phyloP scores from a whole-genome alignment of 2,329 filamentous ascomycete species.

The Trichoderma koningii region DNA sequence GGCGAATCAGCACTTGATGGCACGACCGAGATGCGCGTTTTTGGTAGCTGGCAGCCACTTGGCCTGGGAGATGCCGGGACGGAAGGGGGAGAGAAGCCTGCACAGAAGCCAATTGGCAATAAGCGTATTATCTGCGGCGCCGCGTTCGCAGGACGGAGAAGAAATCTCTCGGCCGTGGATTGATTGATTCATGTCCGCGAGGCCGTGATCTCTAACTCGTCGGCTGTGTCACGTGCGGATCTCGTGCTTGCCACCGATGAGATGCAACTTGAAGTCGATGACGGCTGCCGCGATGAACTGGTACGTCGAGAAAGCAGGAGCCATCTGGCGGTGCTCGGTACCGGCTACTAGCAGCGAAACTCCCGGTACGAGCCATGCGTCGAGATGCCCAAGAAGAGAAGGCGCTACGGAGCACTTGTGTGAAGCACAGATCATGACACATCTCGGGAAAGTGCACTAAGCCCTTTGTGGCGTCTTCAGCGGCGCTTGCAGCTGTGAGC shows the following conservation, averaged over 20 bases:
- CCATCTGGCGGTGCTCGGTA: background rate
- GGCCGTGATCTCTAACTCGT: no score
- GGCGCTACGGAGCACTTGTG: background rate
- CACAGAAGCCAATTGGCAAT: conserved; percentile 17
- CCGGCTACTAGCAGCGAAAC: background rate
- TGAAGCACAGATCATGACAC: background rate
- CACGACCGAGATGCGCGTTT: conserved; percentile 17
- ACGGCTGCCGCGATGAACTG: background rate
- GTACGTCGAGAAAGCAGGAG: background rate
- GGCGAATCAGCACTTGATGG: conserved; percentile 13
- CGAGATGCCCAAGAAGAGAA: background rate
- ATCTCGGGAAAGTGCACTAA: background rate
- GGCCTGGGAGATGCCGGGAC: conserved; percentile 2
- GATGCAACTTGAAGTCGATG: no score
- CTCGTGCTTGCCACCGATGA: no score
- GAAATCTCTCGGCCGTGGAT: background rate
- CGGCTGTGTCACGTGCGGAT: no score
- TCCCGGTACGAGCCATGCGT: conserved; percentile 5
- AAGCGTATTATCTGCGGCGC: conserved; percentile 12
- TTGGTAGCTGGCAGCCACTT: conserved; percentile 14
- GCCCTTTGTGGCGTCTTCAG: conserved; percentile 1
- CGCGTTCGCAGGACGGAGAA: background rate
- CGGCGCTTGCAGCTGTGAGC: background rate
- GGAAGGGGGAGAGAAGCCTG: conserved; percentile 13
- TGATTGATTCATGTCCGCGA: background rate